Base-by-base conservation (phyloP, 192 early-diverging fungal species). In the Linnemannia elongata region DNA sequence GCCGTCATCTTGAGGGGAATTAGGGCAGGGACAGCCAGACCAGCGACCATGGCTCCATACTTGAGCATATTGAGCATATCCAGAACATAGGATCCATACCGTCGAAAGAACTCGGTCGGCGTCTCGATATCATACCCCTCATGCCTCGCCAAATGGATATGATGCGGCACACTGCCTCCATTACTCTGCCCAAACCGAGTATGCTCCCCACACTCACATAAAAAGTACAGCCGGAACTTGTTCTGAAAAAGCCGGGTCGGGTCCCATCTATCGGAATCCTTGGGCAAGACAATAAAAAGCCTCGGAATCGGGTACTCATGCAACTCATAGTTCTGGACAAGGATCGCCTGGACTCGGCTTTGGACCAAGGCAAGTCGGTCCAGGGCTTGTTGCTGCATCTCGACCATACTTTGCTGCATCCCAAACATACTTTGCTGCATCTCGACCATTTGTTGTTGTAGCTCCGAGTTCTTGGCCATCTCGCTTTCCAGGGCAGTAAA, bases 141-240 rank as follows among this genome's bases (percentile, higher is more conserved):
- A 63, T 85, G 83, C 8, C 71, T 71, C 13, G 77, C 74, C 1
- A 79, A 54, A 72, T 85, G 83, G n/a, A 85, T 85, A 42, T 85
- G 83, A 49, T 79, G 83, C 4, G 75, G 2, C 8, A 24, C 8
- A n/a, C n/a, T 57, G 54, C 6, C n/a, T 24, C 18, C 39, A 2
- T 42, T 81, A 66, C 66, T 74, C 52, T 68, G 55, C 35, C 72
- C 20, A 18, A 42, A 10, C 27, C 24, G 13, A 22, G 80, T 75
- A 44, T 81, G 74, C 27, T 77, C 81, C 2, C 75, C 81, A 63
- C 81, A 82, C 55, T 82, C 81, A 30, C 81, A 82, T 42, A 82
- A 77, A 49, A 76, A 82, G 33, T 76, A 57, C 24, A 82, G 41
- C 24, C 73, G 72, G n/a, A 77, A 76, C 38, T 81, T 71, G 52